Percentiles rank a stretch among this genome's conserved stretches.
phyloP scores from a whole-genome alignment of 2,329 filamentous ascomycete species.

The Ascochyta rabiei region DNA sequence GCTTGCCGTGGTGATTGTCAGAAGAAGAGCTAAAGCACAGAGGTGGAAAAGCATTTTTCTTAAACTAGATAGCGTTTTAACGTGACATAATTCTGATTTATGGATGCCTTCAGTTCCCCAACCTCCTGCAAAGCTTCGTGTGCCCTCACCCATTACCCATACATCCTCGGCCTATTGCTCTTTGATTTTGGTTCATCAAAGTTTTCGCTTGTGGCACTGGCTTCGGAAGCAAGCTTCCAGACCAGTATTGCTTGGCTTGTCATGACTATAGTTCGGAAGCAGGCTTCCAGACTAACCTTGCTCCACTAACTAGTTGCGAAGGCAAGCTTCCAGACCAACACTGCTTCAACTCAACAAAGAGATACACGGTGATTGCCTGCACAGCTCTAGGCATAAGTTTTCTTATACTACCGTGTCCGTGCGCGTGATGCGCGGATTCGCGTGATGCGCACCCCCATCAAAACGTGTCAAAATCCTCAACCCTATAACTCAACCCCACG shows the following conservation, averaged over 20 bases:
- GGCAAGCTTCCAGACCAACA: not conserved
- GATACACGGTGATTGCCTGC: not conserved
- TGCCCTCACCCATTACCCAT: not conserved
- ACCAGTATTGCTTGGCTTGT: not conserved
- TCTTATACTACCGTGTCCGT: not conserved
- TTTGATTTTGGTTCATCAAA: not conserved
- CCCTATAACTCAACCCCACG: not conserved
- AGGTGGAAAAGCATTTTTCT: conserved; percentile 4
- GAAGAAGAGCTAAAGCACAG: not conserved
- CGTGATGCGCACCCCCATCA: not conserved
- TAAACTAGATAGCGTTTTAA: too few relatives aligned
- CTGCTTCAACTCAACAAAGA: not conserved
- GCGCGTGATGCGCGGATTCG: not conserved
- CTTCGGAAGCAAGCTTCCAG: not conserved
- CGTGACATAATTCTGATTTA: too few relatives aligned
- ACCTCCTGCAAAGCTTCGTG: too few relatives aligned
- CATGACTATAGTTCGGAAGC: not conserved
- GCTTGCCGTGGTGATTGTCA: conserved; percentile 2
- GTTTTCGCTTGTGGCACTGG: not conserved
- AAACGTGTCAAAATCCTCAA: not conserved
- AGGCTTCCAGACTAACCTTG: not conserved
- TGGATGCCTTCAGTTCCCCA: too few relatives aligned
- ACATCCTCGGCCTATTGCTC: not conserved
- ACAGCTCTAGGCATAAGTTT: not conserved
- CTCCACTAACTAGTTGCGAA: not conserved